Evolutionary conservation across 1,139 yeast species (phyloP).

Genomic region (Magnusiomyces sp.): DNA sequence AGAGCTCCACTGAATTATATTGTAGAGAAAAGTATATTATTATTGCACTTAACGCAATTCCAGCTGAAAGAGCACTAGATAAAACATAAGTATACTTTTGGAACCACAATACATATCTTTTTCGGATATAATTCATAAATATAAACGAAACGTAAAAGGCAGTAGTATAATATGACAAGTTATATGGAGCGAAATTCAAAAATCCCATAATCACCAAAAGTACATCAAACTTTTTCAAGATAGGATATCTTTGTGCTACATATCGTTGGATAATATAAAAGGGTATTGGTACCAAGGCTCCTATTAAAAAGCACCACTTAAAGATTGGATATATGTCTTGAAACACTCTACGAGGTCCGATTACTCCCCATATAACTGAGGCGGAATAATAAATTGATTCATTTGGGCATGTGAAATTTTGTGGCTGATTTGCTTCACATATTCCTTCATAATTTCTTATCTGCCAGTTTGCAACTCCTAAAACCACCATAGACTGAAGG

Average conservation of each 20-base stretch:
- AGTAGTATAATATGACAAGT: slow-evolving; percentile 42
- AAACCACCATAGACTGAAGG: slow-evolving; percentile 34
- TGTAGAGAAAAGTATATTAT: slow-evolving; percentile 46
- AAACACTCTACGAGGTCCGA: slow-evolving; percentile 57
- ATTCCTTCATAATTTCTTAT: slow-evolving; percentile 32
- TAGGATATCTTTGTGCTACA: slow-evolving; percentile 43
- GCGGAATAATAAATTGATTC: slow-evolving; percentile 43
- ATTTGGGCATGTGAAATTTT: slow-evolving; percentile 31
- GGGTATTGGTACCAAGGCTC: slow-evolving; percentile 39
- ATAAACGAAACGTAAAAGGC: slow-evolving; percentile 43
- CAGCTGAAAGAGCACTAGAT: slow-evolving; percentile 49
- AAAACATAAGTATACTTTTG: slow-evolving; percentile 46
- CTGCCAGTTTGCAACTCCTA: slow-evolving; percentile 46
- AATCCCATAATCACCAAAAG: slow-evolving; percentile 44
- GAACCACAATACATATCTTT: slow-evolving; percentile 41
- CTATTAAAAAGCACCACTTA: slow-evolving; percentile 45
- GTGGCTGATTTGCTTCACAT: slow-evolving; percentile 21
- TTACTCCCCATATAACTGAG: slow-evolving; percentile 56
- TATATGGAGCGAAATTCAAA: slow-evolving; percentile 34
- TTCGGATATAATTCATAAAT: slow-evolving; percentile 47
- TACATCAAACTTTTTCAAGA: slow-evolving; percentile 40
- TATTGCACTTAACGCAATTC: slow-evolving; percentile 41
- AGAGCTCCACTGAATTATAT: slow-evolving; percentile 31
- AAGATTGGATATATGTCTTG: slow-evolving; percentile 40
- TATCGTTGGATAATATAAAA: slow-evolving; percentile 37